Evolutionary conservation across 73 alveolate species (phyloP), one percentile per base, ranked within the genome.

Genomic region (Paraurostyla sp.): DNA sequence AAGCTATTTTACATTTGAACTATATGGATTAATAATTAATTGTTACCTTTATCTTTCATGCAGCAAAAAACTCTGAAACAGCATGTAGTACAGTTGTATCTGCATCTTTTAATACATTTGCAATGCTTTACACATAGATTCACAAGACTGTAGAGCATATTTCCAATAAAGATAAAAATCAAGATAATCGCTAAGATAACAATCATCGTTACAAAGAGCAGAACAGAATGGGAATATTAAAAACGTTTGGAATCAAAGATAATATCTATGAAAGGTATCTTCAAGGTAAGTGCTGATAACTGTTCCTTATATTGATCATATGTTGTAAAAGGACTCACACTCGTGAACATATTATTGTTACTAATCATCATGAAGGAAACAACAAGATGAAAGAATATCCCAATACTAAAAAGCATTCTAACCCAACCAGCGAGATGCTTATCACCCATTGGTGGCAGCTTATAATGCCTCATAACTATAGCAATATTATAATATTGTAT

Each of bases 391-490:
- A 65, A 22, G 30, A 65, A 22, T 25, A 65, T 30, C 2, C 43
- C 82, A 38, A 65, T 40, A 11, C 27, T 20, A 56, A 65, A 38
- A 38, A 65, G 58, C 1, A 30, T 65, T 65, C 82, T 65, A 18
- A 35, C 41, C 60, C 58, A 65, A 35, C 23, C 7, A 6, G 82
- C 56, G 9, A 65, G 58, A 22, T 18, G 7, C 27, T 38, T 73
- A 29, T 69, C 83, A 46, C 89, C 82, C 4, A 50, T 48, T n/a
- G 96, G 93, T 0, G 96, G 93, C 22, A 32, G 35, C 58, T 46
- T 81, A 54, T 73, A 91, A 36, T 50, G 58, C 33, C 92, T 85
- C 30, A 91, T 27, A 49, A 91, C 86, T 73, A 73, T 68, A 38
- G 58, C 15, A 13, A 41, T 7, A 48, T 48, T 2, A 42, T 25